Percentiles rank a stretch among this genome's conserved stretches.
Conservation (phyloP, 495 filamentous ascomycete species). For the Xylona heveae region DNA sequence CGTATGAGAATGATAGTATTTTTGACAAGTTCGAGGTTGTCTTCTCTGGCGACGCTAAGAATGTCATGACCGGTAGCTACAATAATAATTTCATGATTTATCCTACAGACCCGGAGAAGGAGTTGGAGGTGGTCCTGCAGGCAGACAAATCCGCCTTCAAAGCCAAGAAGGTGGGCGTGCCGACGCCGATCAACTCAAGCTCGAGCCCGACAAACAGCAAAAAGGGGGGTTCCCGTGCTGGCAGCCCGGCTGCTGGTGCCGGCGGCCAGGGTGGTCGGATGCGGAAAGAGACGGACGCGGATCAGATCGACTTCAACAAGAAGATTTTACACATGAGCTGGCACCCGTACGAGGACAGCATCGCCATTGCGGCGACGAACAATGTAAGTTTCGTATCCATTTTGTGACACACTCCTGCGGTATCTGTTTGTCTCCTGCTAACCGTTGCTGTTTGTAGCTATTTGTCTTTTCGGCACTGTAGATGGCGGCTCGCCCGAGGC, state of each 20-base stretch:
- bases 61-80: slow-evolving; percentile 98
- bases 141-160: slow-evolving; percentile 99
- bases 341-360: slow-evolving; percentile 99
- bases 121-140: slow-evolving; percentile 91
- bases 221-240: slow-evolving; percentile 63
- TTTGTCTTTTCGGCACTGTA: slow-evolving; percentile 99
- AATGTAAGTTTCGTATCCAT: slow-evolving; percentile 47
- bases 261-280: slow-evolving; percentile 72
- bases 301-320: slow-evolving; percentile 99
- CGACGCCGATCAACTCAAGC: slow-evolving; percentile 80
- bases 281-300: slow-evolving; percentile 97
- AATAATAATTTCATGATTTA: slow-evolving; percentile 99
- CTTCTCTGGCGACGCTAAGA: slow-evolving; percentile 93
- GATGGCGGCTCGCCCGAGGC: too few relatives aligned
- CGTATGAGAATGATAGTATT: slow-evolving; percentile 97
- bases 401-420: neutral
- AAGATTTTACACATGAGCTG: slow-evolving; percentile 99
- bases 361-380: slow-evolving; percentile 97
- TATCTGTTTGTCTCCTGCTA: slow-evolving; percentile 6
- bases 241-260: slow-evolving; percentile 58
- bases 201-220: slow-evolving; percentile 52
- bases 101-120: slow-evolving; percentile 82
- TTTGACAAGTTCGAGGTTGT: slow-evolving; percentile 99
- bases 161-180: slow-evolving; percentile 96
- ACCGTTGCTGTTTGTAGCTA: slow-evolving; percentile 31